Base-by-base conservation (phyloP, 352 stramenopile genomes). In the Globisporangium parvum region DNA sequence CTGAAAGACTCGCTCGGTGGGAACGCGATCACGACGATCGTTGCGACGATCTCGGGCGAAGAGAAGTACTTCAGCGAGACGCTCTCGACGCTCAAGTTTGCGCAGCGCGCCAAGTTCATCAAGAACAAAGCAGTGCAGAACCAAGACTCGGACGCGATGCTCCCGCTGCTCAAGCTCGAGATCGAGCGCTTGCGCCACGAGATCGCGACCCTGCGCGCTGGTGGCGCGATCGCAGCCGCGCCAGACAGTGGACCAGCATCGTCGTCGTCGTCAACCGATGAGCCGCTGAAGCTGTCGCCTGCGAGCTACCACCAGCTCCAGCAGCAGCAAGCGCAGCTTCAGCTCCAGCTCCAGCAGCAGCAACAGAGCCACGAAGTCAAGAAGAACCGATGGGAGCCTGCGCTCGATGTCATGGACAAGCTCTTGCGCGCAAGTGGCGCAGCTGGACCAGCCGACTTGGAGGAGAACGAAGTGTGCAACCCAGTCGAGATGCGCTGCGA, bases 81-180 rank as follows among this genome's bases (percentile, higher is more conserved):
- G 31, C 28, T 96, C 4, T 93, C 84, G 18, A 95, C 87, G 14
- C 62, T 96, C 15, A 90, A 92, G 55, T 96, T 95, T 63, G 86
- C 85, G 12, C 80, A 94, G 39, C 81, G 87, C 12, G 87, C 85
- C 18, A 96, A 93, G 61, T 93, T 81, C 53, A 94, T 95, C 62
- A 92, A 95, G 61, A 95, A 91, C 66, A 89, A 90, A 28, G 82
- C 82, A 10, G 70, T 91, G n/a, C 77, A 91, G 62, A 93, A 93
- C 52, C 77, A 95, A 47, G 85, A 95, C 55, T 75, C 80, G 0
- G 80, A 93, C 50, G 77, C 79, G 6, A 71, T 90, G 18, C 71
- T 93, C 14, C 80, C 83, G 2, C 57, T 89, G 14, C 64, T 93
- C 0, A 90, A 91, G 39, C 67, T 80, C 28, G 79, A 91, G 54